These are phyloP conservation scores for Paradendryphiella salina DNA, from an alignment of 2,329 filamentous ascomycete species.

Conservation along the genomic window DNA sequence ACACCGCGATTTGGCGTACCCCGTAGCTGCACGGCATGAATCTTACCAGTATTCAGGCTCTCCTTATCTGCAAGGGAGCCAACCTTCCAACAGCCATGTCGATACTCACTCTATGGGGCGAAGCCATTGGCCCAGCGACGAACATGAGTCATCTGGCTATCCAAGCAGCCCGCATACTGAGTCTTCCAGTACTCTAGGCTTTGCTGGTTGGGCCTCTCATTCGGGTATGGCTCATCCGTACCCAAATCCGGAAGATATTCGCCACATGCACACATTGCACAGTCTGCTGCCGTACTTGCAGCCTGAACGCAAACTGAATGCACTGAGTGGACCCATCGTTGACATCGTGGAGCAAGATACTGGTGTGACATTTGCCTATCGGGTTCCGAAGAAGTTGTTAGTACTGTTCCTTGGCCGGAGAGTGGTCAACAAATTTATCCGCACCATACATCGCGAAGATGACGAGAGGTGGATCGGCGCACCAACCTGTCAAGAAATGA, in stretches of 20 bases:
- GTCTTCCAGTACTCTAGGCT: not conserved
- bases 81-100: not conserved
- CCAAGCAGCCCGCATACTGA: not conserved
- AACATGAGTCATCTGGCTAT: slow-evolving; percentile 3
- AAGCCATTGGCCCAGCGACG: not conserved
- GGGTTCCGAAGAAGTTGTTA: slow-evolving; percentile 25
- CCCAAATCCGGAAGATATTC: slow-evolving; percentile 26
- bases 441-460: slow-evolving; percentile 19
- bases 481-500: slow-evolving; percentile 15
- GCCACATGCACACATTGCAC: slow-evolving; percentile 21
- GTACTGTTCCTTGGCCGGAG: slow-evolving; percentile 24
- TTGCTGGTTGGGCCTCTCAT: not conserved
- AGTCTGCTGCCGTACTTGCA: slow-evolving; percentile 20
- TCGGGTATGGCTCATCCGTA: slow-evolving; percentile 6
- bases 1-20: slow-evolving; percentile 1
- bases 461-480: slow-evolving; percentile 8
- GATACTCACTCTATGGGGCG: not conserved
- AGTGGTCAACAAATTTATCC: slow-evolving; percentile 19
- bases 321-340: slow-evolving; percentile 8
- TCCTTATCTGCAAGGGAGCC: not conserved
- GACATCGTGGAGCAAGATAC: slow-evolving; percentile 24
- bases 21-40: not conserved
- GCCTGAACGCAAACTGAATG: slow-evolving; percentile 18
- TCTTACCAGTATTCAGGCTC: not conserved
- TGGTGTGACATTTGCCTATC: not conserved